Base-by-base conservation (phyloP, 768 basidiomycete genomes). In the Amanita fuliginea region DNA sequence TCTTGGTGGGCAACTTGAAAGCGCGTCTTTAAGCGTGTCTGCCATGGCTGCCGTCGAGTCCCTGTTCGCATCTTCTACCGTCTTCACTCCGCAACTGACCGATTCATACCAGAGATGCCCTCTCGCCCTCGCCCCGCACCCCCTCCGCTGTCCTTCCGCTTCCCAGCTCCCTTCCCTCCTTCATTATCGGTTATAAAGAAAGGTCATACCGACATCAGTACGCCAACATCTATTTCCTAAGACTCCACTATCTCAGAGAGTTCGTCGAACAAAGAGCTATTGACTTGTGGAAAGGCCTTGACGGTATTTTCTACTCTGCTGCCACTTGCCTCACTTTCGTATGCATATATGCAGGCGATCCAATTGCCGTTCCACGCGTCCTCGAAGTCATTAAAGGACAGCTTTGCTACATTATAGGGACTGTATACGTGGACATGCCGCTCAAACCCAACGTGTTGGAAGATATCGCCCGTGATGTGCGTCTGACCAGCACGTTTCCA, bases 371-470 rank as follows among this genome's bases (percentile, higher is more conserved):
- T n/a, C 74, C 81, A 5, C 75, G 89, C 26, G 86, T 95, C 2
- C 78, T 96, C 3, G 95, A 98, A 51, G 83, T 98, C 6, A 69
- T 81, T 41, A 87, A 90, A 57, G 84, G 85, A 1, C 72, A 85
- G 57, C 69, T 95, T 48, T 96, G 92, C 64, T 97, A 85, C 64
- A 77, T 98, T 53, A 71, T 96, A 47, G 96, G 96, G 3, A 99
- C 96, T 0, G 83, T 97, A 5, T 99, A 97, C 64, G 85, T 98
- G 81, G 93, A 99, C 53, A 99, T 99, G 96, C 90, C 93, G 7
- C 72, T 98, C 46, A 99, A 99, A 60, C 95, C 95, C 0, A 98
- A 97, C 59, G 88, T 99, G n/a, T 75, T 99, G 54, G 86, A 92
- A 57, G 96, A 99, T 55, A 78, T 98, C 55, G 91, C 84, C 19